Evolutionary conservation across 2,329 filamentous ascomycete species (phyloP), one percentile per base, ranked within the genome.

Genomic region (Apiospora kogelbergensis): DNA sequence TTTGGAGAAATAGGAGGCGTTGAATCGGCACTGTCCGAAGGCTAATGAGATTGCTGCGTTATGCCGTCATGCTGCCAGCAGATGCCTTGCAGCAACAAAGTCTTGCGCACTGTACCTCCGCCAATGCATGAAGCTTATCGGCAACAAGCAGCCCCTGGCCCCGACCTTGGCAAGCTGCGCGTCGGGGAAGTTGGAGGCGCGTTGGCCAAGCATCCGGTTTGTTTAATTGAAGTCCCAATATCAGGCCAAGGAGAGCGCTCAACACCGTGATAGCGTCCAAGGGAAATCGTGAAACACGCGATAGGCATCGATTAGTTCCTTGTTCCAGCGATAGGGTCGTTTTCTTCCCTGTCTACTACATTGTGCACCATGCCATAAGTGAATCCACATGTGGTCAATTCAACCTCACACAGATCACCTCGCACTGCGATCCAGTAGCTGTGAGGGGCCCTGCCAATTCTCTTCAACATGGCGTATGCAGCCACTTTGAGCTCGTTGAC

Each of bases 381-480:
- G 30, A 60, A 60, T 60, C 17, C 53, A 37, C 33, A 60, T 7
- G 30, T 26, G 30, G 20, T 37, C 53, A 33, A 60, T 60, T 5
- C 17, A 30, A 60, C 6, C 53, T 60, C 48, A 37, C 37, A 37
- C 20, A 60, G 5, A 13, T 20, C 53, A 30, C 22, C 53, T 33
- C 30, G 22, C 53, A n/a, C 30, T 37, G 30, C 53, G 7, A 11
- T 33, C 15, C 17, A 6, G 17, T 20, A 5, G 6, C 53, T 37
- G 30, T n/a, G 30, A 37, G 20, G n/a, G n/a, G 37, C 17, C 20
- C 37, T 45, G 10, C 10, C 24, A 13, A 17, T 40, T 9, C 40
- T 10, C 20, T 65, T 37, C 53, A 67, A 40, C 42, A 97, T 97
- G 93, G 88, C 93, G 44, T 90, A 92, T 79, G 85, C 90, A 74